Evolutionary conservation across 495 filamentous ascomycete genomes (phyloP).

Genomic region (Tuber melanosporum): DNA sequence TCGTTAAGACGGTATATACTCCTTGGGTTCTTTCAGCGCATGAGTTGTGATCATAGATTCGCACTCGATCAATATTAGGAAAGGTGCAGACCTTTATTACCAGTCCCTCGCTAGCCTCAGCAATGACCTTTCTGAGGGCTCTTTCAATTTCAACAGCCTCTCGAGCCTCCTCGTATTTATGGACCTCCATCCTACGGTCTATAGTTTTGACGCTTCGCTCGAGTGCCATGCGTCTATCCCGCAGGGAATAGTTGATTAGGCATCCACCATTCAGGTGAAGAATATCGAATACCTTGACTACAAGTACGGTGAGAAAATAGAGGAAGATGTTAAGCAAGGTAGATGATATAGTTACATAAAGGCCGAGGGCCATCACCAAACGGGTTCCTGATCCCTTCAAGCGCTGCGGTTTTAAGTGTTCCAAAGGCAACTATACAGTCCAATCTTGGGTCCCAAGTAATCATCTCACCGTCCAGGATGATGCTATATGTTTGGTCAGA

Average conservation of each 20-base stretch:
- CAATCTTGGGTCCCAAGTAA: conserved; percentile 90
- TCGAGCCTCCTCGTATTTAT: conserved; percentile 61
- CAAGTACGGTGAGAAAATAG: neutral
- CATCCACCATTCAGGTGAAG: conserved; percentile 75
- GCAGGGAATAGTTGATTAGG: conserved; percentile 73
- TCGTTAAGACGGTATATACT: conserved; percentile 82
- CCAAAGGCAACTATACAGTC: conserved; percentile 84
- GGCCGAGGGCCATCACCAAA: conserved; percentile 66
- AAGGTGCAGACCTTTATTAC: conserved; percentile 59
- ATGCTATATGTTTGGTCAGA: conserved; percentile 50
- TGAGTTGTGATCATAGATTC: neutral
- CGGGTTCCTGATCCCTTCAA: conserved; percentile 73
- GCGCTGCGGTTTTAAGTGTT: conserved; percentile 83
- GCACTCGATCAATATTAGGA: neutral
- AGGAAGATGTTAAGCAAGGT: neutral
- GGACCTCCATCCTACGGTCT: conserved; percentile 74
- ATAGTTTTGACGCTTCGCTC: conserved; percentile 58
- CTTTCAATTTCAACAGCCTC: conserved; percentile 67
- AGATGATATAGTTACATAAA: conserved; percentile 49
- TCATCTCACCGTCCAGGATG: conserved; percentile 96
- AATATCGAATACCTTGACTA: conserved; percentile 72
- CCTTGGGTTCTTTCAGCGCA: conserved; percentile 59
- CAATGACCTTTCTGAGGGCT: conserved; percentile 71
- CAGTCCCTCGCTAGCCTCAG: conserved; percentile 80
- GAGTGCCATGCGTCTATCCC: conserved; percentile 72